Percentiles rank a stretch among this genome's conserved stretches.
Evolutionary conservation across 129 eudicot species (phyloP).

Genomic region (sunflower (Helianthus annuus)): HanXRQr2.0-SUNRISE NC_035440.2:89806175-89806674

Average conservation of each 20-base stretch:
- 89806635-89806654: constrained; percentile 62
- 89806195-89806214: constrained; percentile 91
- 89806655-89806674: constrained; percentile 49
- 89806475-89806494: background rate
- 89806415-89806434: constrained; percentile 91
- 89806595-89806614: constrained; percentile 71
- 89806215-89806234: constrained; percentile 65
- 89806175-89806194: no score
- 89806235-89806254: constrained; percentile 50
- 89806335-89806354: constrained; percentile 52
- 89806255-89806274: constrained; percentile 69
- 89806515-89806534: background rate
- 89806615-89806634: constrained; percentile 85
- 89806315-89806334: background rate
- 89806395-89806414: constrained; percentile 75
- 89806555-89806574: constrained; percentile 85
- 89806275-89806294: background rate
- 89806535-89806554: constrained; percentile 57
- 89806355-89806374: constrained; percentile 81
- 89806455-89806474: constrained; percentile 17
- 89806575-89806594: constrained; percentile 71
- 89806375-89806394: constrained; percentile 48
- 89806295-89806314: background rate
- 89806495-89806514: background rate
- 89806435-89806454: constrained; percentile 68